Base-by-base conservation (phyloP, 225 moss, liverwort and hornwort species). In the Ulota crispa region DNA sequence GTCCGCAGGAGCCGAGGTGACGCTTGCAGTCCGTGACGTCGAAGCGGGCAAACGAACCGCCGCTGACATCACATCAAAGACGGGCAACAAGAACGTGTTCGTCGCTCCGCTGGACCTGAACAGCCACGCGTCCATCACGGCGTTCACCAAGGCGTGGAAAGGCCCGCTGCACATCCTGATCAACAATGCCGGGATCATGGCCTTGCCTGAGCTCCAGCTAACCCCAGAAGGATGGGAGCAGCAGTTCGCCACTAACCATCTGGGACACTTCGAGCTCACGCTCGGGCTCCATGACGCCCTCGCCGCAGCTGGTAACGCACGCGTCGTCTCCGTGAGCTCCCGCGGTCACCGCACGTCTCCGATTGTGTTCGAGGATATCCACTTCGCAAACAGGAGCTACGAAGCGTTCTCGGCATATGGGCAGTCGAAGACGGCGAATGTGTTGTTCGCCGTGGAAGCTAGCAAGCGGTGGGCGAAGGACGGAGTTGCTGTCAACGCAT, bases 221-320 rank as follows among this genome's bases (percentile, higher is more conserved):
- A 78, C 68, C 2, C 28, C 68, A 18, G 78, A 68, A 41, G 78
- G 67, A 7, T 78, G 27, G 52, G 66, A 78, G 78, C 56, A 68
- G 68, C 78, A 78, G 20, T 78, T 78, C 28, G 68, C 56, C 55
- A 78, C 78, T 20, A 78, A 78, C 28, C 78, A 78, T 14, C 68
- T 78, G 34, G 78, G 78, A 0, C 78, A 68, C 68, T 68, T 78
- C 13, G 68, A 78, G 41, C 67, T 78, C 78, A 21, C 54, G 9
- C 77, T 77, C 2, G 66, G 66, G 8, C 78, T 78, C 37, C 68
- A 78, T 8, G 55, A 67, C 8, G 39, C 68, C 27, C 78, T 78
- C 13, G 39, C 78, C 68, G 56, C 56, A 2, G 68, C 78, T 7
- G 39, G 39, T 8, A 39, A 67, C 8, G 68, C 68, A 1, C 56